Base-by-base conservation (phyloP, 2,329 filamentous ascomycete genomes). In the Didymellaceae sp. region DNA sequence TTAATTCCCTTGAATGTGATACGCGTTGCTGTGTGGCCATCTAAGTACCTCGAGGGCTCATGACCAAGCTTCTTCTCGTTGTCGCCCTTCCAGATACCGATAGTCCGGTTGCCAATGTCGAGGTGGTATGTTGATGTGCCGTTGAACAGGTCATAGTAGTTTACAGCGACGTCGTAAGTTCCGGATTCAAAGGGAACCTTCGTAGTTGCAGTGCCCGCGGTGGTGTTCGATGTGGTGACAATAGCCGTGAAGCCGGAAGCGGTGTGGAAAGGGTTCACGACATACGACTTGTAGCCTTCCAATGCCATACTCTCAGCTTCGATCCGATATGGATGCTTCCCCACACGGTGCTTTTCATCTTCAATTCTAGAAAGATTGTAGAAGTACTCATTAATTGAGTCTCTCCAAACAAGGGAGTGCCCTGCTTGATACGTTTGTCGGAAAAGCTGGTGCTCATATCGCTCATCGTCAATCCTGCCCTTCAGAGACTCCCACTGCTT, bases 321-420 rank as follows among this genome's bases (percentile, higher is more conserved):
- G 35, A 90, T 80, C n/a, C 87, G 81, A 70, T 81, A 86, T 0
- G 81, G 80, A 66, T 90, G 82, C 52, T 83, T 75, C 1, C 80
- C 78, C 0, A 89, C 86, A 8, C 86, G 79, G 2, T 75, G 75
- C 0, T 59, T 59, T 16, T 78, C 73, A 57, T 90, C 87, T 0
- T 80, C 66, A 33, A 90, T 87, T 2, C 79, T 75, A 0, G 84
- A 86, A 28, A 83, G 70, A 64, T 83, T 85, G 64, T 76, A 61
- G 70, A 87, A 89, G 72, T 86, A 89, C 46, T 83, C 75, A 61
- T 75, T 82, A 71, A 90, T 83, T 1, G 83, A 78, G 62, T 89
- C 87, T 11, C 87, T 79, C 87, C 87, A 90, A 13, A 89, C 83
- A 14, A 90, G 77, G 0, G 85, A 78, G 69, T 90, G 87, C 0